Evolutionary conservation across 2,329 filamentous ascomycete species (phyloP), one percentile per base, ranked within the genome.

Genomic region (Coniochaeta sp.): DNA sequence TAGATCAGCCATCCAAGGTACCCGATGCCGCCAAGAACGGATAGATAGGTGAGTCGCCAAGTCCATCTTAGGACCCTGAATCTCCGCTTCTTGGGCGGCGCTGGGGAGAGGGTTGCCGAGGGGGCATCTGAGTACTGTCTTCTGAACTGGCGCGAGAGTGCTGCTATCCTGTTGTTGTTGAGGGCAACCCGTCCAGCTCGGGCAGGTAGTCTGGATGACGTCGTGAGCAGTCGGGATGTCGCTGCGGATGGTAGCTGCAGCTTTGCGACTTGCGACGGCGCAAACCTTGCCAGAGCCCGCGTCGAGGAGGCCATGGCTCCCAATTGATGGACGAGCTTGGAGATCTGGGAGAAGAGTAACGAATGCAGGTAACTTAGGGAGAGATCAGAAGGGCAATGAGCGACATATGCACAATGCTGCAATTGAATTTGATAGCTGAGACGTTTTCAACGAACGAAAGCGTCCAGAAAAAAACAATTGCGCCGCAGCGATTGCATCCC

Each of bases 1-100:
- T 93, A 97, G 77, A 97, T 89, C 71, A 85, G 84, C 74, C 95
- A 97, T 68, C 83, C 84, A 62, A 93, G 78, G 72, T 88, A 92
- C 65, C 80, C 90, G 47, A 89, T 71, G 61, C 87, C 81, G 64
- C 82, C 89, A 64, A 95, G 74, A 62, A 86, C 74, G 60, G 89
- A 89, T 65, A 97, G 76, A 73, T 93, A 92, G 60, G 89, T 90
- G 69, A 91, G 72, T 68, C 95, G 86, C 90, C 91, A 98, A 61
- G 87, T 77, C 87, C 89, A 96, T 72, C 84, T 84, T 71, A 98
- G 80, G 65, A 86, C 82, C 61, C 87, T 77, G 76, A 95, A 88
- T 71, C 86, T 85, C 69, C 79, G 76, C 50, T 77, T 74, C 73
- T 79, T 83, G 69, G 76, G 78, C 59, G 79, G 75, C 63, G 77